phyloP scores from a whole-genome alignment of 2,329 filamentous ascomycete genomes.

The Pseudogymnoascus sp. region DNA sequence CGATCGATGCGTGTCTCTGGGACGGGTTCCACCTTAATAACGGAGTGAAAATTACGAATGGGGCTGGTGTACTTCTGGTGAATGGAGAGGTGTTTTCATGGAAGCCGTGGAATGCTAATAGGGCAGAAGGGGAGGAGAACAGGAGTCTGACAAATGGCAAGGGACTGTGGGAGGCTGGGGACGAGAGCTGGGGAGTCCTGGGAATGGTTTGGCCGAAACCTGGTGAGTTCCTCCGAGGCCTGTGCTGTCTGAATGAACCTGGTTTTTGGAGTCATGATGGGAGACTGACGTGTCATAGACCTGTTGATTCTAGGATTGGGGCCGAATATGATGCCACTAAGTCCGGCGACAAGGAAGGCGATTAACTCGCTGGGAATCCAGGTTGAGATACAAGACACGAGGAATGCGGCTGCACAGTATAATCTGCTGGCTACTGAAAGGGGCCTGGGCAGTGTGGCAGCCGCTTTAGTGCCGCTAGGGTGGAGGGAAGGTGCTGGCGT shows the following conservation, averaged over 20 bases:
- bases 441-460: constrained; percentile 75
- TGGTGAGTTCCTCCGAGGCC: constrained; percentile 45
- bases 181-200: constrained; percentile 65
- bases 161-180: constrained; percentile 71
- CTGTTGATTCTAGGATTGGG: constrained; percentile 85
- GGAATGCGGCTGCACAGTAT: constrained; percentile 90
- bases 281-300: constrained; percentile 43
- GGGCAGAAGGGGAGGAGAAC: constrained; percentile 29
- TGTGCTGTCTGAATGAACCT: not conserved
- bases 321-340: constrained; percentile 64
- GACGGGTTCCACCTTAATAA: constrained; percentile 85
- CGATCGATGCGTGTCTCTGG: constrained; percentile 70
- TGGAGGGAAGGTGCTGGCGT: constrained; percentile 53
- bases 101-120: constrained; percentile 63
- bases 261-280: not conserved
- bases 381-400: constrained; percentile 82
- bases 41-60: constrained; percentile 60
- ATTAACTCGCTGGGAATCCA: constrained; percentile 74
- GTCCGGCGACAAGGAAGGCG: constrained; percentile 61
- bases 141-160: constrained; percentile 58
- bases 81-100: constrained; percentile 83
- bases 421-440: constrained; percentile 93
- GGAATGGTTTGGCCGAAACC: constrained; percentile 79
- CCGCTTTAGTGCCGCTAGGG: constrained; percentile 77
- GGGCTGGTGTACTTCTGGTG: constrained; percentile 68